Base-by-base conservation (phyloP, 768 basidiomycete genomes). In the Termitomyces sp. region DNA sequence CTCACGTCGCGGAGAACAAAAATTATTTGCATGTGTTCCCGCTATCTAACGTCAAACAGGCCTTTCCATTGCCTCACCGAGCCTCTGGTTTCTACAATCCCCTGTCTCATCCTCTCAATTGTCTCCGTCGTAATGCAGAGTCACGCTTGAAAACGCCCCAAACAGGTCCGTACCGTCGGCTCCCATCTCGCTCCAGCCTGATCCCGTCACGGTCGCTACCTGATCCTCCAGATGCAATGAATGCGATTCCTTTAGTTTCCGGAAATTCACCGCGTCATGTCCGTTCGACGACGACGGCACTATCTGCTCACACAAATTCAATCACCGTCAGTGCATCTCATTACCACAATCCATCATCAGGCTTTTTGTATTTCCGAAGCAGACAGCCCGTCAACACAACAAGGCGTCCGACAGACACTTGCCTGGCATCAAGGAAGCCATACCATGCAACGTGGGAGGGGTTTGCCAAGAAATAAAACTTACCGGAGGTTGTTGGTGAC, bases 401-500 rank as follows among this genome's bases (percentile, higher is more conserved):
- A 7, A 46, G 54, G 32, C 37, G 58, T 52, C 59, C 53, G 56
- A 42, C 53, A 40, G 46, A 56, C 60, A 37, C 16, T 42, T 53
- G 35, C 54, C 40, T n/a, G n/a, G n/a, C n/a, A n/a, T n/a, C n/a
- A n/a, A n/a, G n/a, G n/a, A n/a, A n/a, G n/a, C n/a, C n/a, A n/a
- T n/a, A n/a, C n/a, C n/a, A n/a, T n/a, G n/a, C n/a, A n/a, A n/a
- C n/a, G n/a, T n/a, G n/a, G n/a, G 29, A 29, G 29, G 7, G 45
- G 38, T 54, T 56, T 57, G 55, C 50, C 55, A 50, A 46, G 17
- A 53, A 59, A 42, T 49, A 27, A 53, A 56, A 59, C 54, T 25
- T 73, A 95, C 92, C 76, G 97, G 97, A 53, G 97, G 97, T 68
- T 86, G 86, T 63, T 85, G 88, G 73, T 98, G 90, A 64, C 97